Percentiles rank a stretch among this genome's conserved stretches.
Conservation (phyloP, 164 flowering plant genomes). For the Aristolochia fimbriata region DNA sequence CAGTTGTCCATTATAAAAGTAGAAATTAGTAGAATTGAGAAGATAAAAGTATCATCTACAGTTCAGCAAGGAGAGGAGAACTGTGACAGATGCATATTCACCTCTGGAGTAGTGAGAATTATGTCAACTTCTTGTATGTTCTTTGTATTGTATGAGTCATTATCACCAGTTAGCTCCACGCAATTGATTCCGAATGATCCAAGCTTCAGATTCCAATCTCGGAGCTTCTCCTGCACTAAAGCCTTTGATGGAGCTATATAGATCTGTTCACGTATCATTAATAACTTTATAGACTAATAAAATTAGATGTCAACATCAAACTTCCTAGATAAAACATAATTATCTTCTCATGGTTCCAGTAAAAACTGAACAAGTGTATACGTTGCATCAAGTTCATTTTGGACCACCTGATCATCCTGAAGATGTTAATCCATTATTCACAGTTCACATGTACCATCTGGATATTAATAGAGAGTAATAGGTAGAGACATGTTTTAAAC, state of each 20-base stretch:
- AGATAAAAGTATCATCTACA: neutral
- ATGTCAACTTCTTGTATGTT: conserved; percentile 83
- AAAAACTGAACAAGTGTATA: too few relatives aligned
- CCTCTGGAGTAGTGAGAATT: conserved; percentile 96
- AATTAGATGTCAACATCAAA: too few relatives aligned
- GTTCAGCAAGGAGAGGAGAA: neutral
- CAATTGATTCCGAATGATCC: conserved; percentile 78
- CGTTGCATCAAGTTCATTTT: too few relatives aligned
- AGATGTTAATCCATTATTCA: too few relatives aligned
- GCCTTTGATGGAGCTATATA: conserved; percentile 98
- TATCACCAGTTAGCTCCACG: conserved; percentile 94
- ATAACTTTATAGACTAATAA: neutral
- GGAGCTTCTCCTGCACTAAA: conserved; percentile 91
- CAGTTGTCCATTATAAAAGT: conserved; percentile 6
- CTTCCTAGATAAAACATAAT: too few relatives aligned
- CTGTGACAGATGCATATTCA: conserved; percentile 12
- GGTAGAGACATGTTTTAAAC: too few relatives aligned
- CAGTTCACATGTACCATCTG: too few relatives aligned
- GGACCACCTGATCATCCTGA: too few relatives aligned
- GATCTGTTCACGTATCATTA: conserved; percentile 28
- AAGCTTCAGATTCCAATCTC: conserved; percentile 85
- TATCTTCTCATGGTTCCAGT: too few relatives aligned
- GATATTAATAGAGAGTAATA: too few relatives aligned
- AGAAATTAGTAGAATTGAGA: neutral
- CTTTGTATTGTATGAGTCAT: conserved; percentile 48